A percentile compares a stretch with the other conserved stretches of the same genome.
Evolutionary conservation across 2,329 filamentous ascomycete genomes (phyloP).

Genomic region (Pseudocercospora eumusae): DNA sequence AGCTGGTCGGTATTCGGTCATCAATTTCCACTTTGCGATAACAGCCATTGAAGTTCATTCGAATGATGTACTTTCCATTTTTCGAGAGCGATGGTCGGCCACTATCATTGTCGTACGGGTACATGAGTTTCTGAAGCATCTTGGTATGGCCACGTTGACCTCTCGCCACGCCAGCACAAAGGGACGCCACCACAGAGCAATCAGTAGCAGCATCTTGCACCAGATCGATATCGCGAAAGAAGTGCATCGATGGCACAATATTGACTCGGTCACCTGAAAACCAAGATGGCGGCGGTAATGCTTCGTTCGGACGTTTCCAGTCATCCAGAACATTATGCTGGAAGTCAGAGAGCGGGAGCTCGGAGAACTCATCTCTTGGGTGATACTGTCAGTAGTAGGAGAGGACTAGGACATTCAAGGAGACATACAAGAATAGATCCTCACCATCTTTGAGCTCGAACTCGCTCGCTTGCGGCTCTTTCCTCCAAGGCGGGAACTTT

Average conservation of each 20-base stretch:
- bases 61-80: constrained; percentile 86
- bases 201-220: constrained; percentile 96
- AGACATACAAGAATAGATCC: constrained; percentile 63
- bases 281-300: constrained; percentile 55
- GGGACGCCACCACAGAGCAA: constrained; percentile 93
- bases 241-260: constrained; percentile 57
- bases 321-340: constrained; percentile 76
- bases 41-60: constrained; percentile 95
- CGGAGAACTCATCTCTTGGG: constrained; percentile 60
- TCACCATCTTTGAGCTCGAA: constrained; percentile 60
- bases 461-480: constrained; percentile 59
- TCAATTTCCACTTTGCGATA: constrained; percentile 86
- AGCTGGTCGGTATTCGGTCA: constrained; percentile 79
- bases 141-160: constrained; percentile 68
- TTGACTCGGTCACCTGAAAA: constrained; percentile 36
- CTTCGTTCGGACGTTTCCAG: constrained; percentile 76
- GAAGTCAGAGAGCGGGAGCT: constrained; percentile 70
- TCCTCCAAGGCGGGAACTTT: constrained; percentile 83
- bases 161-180: constrained; percentile 77
- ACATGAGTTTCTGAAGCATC: constrained; percentile 72
- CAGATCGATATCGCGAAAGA: constrained; percentile 68
- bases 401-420: constrained; percentile 13
- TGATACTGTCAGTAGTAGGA: constrained; percentile 22
- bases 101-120: constrained; percentile 67
- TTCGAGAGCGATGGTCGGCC: constrained; percentile 64